Base-by-base conservation (phyloP, 2,329 filamentous ascomycete species). In the Aspergillus udagawae region DNA sequence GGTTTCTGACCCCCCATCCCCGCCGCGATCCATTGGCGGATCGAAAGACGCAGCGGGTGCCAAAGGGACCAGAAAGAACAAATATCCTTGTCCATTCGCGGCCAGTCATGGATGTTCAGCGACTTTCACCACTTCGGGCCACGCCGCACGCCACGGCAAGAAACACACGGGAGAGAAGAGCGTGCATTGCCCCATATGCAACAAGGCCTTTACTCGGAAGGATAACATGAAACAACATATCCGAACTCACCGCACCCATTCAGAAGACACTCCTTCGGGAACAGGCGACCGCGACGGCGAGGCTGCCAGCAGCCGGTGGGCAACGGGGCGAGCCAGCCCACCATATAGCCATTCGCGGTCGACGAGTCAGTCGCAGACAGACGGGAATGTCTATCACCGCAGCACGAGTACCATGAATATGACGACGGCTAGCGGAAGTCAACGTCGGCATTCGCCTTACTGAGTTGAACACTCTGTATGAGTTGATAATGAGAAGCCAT, bases 191-290 rank as follows among this genome's bases (percentile, higher is more conserved):
- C 85, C 85, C 0, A 83, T 86, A 60, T 87, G 85, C 76, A 83
- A 84, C 75, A 87, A 87, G 71, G 84, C 84, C 12, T 87, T 87
- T 67, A 87, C 85, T 12, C 82, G 85, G 61, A 87, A 87, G 67
- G 85, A 87, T 74, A 87, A 87, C 71, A 87, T 87, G 85, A 86
- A 87, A 71, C 85, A 87, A 70, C 85, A 87, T 64, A 83, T 84
- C 47, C 78, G 85, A 38, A 87, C 85, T 0, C 85, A 87, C 67
- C 71, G 74, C 38, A 70, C 68, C 0, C 69, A 70, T 48, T 72
- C 70, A 0, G 68, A 74, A 21, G 71, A 73, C 2, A 68, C 67
- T 61, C 66, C 66, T 5, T 63, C 66, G 9, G 57, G 49, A 4
- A 56, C 56, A 6, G 50, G 55, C n/a, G 58, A 61, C 14, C 56